A percentile compares a stretch with the other conserved stretches of the same genome.
These are phyloP conservation scores for Solanum rostratum DNA, from an alignment of 257 asterid genomes.

Conservation along the genomic window DNA sequence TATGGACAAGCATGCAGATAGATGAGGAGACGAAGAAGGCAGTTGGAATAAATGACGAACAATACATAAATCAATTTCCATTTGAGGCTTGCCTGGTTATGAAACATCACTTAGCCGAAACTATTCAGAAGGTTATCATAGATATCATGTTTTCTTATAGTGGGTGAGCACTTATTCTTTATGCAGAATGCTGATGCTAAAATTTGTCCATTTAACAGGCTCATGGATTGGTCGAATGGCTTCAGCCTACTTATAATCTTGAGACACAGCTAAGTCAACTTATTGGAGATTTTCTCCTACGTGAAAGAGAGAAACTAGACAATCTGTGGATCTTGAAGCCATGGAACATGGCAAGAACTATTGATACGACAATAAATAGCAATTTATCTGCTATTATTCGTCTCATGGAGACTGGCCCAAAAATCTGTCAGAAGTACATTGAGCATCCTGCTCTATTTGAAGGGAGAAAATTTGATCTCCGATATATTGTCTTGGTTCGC, in stretches of 20 bases:
- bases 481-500: slow-evolving; percentile 75
- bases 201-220: slow-evolving; percentile 37
- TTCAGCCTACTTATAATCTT: slow-evolving; percentile 93
- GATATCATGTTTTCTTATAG: not conserved
- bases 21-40: slow-evolving; percentile 82
- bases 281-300: slow-evolving; percentile 59
- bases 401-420: slow-evolving; percentile 98
- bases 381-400: slow-evolving; percentile 78
- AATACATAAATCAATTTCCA: slow-evolving; percentile 82
- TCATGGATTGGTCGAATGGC: slow-evolving; percentile 80
- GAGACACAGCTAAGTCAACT: slow-evolving; percentile 82
- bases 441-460: slow-evolving; percentile 85
- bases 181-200: slow-evolving; percentile 3
- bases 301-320: slow-evolving; percentile 52
- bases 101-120: slow-evolving; percentile 96
- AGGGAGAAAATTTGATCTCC: slow-evolving; percentile 91
- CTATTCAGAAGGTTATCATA: slow-evolving; percentile 59
- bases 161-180: not conserved
- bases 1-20: slow-evolving; percentile 82
- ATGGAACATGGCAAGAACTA: slow-evolving; percentile 99
- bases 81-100: slow-evolving; percentile 92
- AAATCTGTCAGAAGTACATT: slow-evolving; percentile 90
- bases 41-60: slow-evolving; percentile 68
- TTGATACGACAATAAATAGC: slow-evolving; percentile 77
- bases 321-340: slow-evolving; percentile 95